Base-by-base conservation (phyloP, 2,329 filamentous ascomycete genomes). In the Aspergillus quadricinctus region DNA sequence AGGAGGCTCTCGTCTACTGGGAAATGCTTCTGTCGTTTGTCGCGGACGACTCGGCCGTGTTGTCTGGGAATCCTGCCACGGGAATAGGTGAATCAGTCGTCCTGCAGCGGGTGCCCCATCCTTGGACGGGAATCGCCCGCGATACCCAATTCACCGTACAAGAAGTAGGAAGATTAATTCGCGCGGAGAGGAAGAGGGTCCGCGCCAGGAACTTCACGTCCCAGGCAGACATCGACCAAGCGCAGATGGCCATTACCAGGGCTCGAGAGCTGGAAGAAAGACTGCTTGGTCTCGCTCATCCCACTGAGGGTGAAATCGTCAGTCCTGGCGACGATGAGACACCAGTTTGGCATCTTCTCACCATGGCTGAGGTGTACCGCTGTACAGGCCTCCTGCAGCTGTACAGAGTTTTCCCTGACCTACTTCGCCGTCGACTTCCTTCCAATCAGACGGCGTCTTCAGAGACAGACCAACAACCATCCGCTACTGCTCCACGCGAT, bases 1-100 rank as follows among this genome's bases (percentile, higher is more conserved):
- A 82, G 57, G 80, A 83, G 63, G 79, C 80, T 23, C 69, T 83
- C 43, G 78, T 83, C 50, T 82, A 83, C 59, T 84, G 81, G 81
- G 81, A 83, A 61, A 83, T 83, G 81, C 72, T 83, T 3, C 77
- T 83, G 50, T 80, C 80, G 0, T 83, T 82, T 60, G 79, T 83
- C 25, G 64, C 71, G 19, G 78, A 75, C 61, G 75, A 75, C 50
- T 71, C 66, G 0, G 60, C 69, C 28, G 59, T 67, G 5, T 48
- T 67, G 10, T 68, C 69, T 1, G 62, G 67, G 1, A 54, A 56
- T 21, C 49, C 58, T 10, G 50, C 62, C 17, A 57, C 63, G 3
- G 64, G 62, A 19, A 60, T 59, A 7, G 61, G 41, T 11, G 71
- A 73, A 48, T 61, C 66, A 5, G 58, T 71, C 23, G 64, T 70